Evolutionary conservation across 148 eudicot species (phyloP).

Genomic region (Camellia granthamiana): DNA sequence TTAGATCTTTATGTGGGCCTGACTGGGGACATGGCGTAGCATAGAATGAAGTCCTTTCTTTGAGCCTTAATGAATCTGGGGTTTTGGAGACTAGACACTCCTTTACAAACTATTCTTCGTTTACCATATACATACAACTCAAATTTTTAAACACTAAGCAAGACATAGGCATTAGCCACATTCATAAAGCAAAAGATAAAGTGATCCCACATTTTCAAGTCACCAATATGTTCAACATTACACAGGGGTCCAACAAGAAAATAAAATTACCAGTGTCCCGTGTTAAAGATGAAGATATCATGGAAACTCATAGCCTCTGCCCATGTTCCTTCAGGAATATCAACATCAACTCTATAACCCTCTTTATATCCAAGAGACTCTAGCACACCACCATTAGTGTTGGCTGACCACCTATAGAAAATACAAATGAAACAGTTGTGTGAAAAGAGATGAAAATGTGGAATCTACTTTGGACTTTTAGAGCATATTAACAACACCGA

Average conservation of each 20-base stretch:
- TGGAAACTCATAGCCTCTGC: slow-evolving; percentile 78
- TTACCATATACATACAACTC: background rate
- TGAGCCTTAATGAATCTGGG: background rate
- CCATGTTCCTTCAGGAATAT: slow-evolving; percentile 87
- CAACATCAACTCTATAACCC: slow-evolving; percentile 88
- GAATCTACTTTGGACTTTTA: background rate
- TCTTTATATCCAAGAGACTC: slow-evolving; percentile 90
- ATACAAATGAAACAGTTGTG: background rate
- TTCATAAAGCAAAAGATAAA: background rate
- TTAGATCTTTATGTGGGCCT: too few species aligned
- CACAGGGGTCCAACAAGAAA: background rate
- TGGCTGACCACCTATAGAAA: slow-evolving; percentile 67
- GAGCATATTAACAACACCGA: background rate
- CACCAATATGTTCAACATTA: background rate
- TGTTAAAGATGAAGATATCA: slow-evolving; percentile 76
- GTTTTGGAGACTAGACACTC: background rate
- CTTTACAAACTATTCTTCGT: background rate
- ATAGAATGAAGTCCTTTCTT: background rate
- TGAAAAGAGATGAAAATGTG: background rate
- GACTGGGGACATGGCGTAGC: background rate
- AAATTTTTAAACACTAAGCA: background rate
- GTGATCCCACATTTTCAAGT: background rate
- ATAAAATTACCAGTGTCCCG: slow-evolving; percentile 84
- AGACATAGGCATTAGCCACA: background rate
- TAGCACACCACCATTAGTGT: slow-evolving; percentile 51